Conservation (phyloP, 345 rosid species). For the Reutealis trisperma region DNA sequence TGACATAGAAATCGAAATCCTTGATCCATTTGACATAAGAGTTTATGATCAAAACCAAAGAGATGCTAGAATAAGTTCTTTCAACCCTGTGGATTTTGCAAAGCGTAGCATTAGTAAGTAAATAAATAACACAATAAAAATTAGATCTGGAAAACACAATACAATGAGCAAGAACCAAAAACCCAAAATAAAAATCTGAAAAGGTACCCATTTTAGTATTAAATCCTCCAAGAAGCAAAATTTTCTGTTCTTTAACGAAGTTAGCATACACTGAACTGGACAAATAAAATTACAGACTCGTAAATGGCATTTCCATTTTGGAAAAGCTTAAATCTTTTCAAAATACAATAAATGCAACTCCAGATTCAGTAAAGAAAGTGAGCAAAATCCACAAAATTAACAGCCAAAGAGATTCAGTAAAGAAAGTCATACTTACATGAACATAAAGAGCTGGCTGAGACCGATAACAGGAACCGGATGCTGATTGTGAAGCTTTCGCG, state of each 20-base stretch:
- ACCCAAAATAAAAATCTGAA: not conserved
- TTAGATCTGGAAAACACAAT: not conserved
- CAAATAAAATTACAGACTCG: no score
- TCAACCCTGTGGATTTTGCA: not conserved
- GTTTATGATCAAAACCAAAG: not conserved
- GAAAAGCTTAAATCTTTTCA: no score
- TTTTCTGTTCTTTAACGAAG: no score
- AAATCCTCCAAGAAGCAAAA: not conserved
- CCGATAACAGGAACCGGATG: no score
- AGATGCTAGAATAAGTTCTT: not conserved
- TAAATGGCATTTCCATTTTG: no score
- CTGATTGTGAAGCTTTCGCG: not conserved
- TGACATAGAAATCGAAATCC: conserved; percentile 42
- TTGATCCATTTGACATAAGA: conserved; percentile 42
- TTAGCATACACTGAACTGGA: no score
- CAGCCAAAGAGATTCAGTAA: no score
- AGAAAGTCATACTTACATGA: not conserved
- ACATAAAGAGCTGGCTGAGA: not conserved
- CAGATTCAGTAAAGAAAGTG: no score
- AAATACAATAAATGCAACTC: no score
- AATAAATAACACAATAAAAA: not conserved
- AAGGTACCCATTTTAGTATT: no score
- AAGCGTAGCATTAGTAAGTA: not conserved
- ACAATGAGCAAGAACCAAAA: not conserved
- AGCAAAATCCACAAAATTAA: no score